A percentile compares a stretch with the other conserved stretches of the same genome.
Evolutionary conservation across 352 stramenopile genomes (phyloP).

Genomic region (Pythium phragmitis): DNA sequence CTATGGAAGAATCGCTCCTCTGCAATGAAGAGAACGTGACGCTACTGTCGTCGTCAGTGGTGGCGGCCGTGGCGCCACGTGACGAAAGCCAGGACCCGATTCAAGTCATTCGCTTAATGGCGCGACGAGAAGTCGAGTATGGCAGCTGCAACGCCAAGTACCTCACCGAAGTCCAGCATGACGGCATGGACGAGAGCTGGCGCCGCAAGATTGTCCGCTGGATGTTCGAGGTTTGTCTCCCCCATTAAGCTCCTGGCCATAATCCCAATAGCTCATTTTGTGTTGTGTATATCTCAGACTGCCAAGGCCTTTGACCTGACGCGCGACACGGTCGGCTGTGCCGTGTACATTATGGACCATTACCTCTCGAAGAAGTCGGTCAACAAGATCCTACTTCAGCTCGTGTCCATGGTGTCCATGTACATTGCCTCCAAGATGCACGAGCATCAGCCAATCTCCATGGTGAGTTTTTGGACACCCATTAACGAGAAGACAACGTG

Average conservation of each 20-base stretch:
- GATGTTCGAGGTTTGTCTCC: constrained; percentile 45
- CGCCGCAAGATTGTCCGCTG: constrained; percentile 44
- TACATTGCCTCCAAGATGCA: constrained; percentile 59
- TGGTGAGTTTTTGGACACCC: constrained; percentile 24
- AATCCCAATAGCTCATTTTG: neutral
- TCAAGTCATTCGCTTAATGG: constrained; percentile 31
- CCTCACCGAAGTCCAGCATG: constrained; percentile 31
- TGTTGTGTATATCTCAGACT: constrained; percentile 25
- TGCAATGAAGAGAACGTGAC: constrained; percentile 34
- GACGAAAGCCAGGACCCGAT: constrained; percentile 14
- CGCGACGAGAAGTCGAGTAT: constrained; percentile 29
- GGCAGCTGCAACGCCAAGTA: constrained; percentile 33
- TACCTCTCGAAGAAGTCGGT: constrained; percentile 42
- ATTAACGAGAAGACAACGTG: too few relatives aligned
- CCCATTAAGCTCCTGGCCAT: neutral
- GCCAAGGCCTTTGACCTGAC: constrained; percentile 49
- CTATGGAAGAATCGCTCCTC: constrained; percentile 31
- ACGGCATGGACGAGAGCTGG: constrained; percentile 47
- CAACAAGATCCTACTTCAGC: constrained; percentile 53
- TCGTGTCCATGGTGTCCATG: constrained; percentile 52
- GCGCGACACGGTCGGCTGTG: constrained; percentile 44
- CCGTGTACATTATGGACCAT: constrained; percentile 47
- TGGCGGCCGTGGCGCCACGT: neutral
- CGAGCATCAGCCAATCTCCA: constrained; percentile 47
- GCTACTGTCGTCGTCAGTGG: constrained; percentile 8